Conservation (phyloP, 1,139 yeast species). For the Diutina neorugosa region DNA sequence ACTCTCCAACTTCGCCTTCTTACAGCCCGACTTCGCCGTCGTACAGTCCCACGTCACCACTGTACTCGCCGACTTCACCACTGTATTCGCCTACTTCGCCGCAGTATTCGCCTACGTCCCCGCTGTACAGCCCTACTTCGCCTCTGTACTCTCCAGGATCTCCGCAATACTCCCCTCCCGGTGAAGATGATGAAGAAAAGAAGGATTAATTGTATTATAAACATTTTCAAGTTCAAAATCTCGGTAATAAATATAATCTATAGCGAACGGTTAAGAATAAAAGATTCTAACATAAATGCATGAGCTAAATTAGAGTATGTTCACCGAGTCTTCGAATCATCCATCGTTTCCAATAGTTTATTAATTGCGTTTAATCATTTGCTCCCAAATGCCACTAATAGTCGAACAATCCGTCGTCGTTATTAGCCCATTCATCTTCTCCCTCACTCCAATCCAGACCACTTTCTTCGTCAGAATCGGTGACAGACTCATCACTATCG, state of each 20-base stretch:
- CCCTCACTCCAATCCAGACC: slow-evolving; percentile 8
- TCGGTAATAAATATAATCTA: neutral
- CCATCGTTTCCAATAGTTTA: too few species aligned
- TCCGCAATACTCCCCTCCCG: slow-evolving; percentile 3
- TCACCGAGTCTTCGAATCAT: too few species aligned
- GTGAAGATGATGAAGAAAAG: neutral
- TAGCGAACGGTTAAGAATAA: neutral
- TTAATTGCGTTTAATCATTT: too few species aligned
- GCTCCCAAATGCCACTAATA: slow-evolving; percentile 5
- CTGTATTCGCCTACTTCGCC: slow-evolving; percentile 2
- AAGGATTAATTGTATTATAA: slow-evolving; percentile 4
- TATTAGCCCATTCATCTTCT: slow-evolving; percentile 8
- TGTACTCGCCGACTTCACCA: slow-evolving; percentile 4
- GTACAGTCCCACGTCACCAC: slow-evolving; percentile 3
- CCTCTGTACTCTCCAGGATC: neutral
- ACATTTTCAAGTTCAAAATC: neutral
- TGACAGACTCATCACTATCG: slow-evolving; percentile 11
- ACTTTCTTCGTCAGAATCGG: slow-evolving; percentile 12
- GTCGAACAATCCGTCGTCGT: slow-evolving; percentile 11
- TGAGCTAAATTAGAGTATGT: too few species aligned
- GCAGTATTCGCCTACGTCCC: slow-evolving; percentile 1
- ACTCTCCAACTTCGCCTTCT: slow-evolving; percentile 3
- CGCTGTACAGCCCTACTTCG: slow-evolving; percentile 2
- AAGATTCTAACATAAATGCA: too few species aligned
- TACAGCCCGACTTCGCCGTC: slow-evolving; percentile 4